A percentile compares a stretch with the other conserved stretches of the same genome.
These are phyloP conservation scores for Aspergillus fumigatus DNA, from an alignment of 2,329 filamentous ascomycete genomes.

Conservation along the genomic window DNA sequence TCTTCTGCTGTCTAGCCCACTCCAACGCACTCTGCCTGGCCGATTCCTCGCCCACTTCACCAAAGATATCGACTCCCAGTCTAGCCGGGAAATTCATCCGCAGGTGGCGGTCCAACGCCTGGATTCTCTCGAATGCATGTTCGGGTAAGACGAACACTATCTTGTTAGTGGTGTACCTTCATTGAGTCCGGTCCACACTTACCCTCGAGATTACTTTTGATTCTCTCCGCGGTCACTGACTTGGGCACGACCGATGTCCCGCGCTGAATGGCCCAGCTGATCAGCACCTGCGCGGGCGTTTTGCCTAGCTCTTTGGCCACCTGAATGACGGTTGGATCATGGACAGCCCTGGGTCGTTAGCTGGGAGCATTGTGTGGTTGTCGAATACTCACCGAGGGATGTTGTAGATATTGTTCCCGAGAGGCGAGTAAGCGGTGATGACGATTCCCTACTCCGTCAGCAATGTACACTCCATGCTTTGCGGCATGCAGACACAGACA, in stretches of 20 bases:
- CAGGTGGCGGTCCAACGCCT: slow-evolving; percentile 11
- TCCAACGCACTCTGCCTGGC: slow-evolving; percentile 8
- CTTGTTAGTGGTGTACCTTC: not conserved
- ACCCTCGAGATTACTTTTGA: slow-evolving; percentile 14
- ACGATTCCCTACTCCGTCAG: slow-evolving; percentile 38
- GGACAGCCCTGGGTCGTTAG: slow-evolving; percentile 6
- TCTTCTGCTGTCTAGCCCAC: slow-evolving; percentile 12
- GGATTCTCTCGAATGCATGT: slow-evolving; percentile 9
- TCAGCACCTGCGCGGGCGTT: slow-evolving; percentile 10
- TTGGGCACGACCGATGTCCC: slow-evolving; percentile 14
- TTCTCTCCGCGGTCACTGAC: slow-evolving; percentile 11
- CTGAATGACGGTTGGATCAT: slow-evolving; percentile 10
- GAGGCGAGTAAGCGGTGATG: slow-evolving; percentile 45
- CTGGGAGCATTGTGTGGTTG: not conserved
- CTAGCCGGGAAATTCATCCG: slow-evolving; percentile 13
- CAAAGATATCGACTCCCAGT: slow-evolving; percentile 14
- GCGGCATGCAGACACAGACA: too few relatives aligned
- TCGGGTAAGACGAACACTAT: slow-evolving; percentile 13
- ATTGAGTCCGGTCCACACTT: not conserved
- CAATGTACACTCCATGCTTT: too few relatives aligned
- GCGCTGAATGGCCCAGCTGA: slow-evolving; percentile 15
- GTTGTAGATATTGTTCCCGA: slow-evolving; percentile 36
- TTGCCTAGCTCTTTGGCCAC: slow-evolving; percentile 7
- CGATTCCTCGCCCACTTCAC: slow-evolving; percentile 12
- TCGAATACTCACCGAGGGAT: slow-evolving; percentile 9